phyloP scores from a whole-genome alignment of 305 asterid genomes.

The Caryopteris hybrid region DNA sequence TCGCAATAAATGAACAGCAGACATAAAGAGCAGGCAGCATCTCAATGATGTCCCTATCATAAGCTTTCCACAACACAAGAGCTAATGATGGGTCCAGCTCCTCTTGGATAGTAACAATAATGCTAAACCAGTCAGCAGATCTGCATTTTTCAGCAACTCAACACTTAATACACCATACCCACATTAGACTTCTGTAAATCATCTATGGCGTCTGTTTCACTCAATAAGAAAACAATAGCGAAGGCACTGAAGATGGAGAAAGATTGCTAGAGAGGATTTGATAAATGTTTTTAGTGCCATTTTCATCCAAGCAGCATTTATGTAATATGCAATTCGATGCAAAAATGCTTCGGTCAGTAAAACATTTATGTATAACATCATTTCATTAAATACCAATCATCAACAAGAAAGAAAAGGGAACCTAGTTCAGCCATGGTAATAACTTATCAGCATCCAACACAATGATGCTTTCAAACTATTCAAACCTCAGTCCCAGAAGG shows the following conservation, averaged over 20 bases:
- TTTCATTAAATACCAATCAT: background rate
- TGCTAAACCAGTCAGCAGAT: background rate
- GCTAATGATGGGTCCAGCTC: slow-evolving; percentile 1
- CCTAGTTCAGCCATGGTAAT: slow-evolving; percentile 5
- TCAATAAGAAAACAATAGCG: background rate
- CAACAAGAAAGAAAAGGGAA: slow-evolving; percentile 3
- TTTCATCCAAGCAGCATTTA: background rate
- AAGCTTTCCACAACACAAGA: slow-evolving; percentile 8
- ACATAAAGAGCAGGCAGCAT: background rate
- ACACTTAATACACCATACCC: background rate
- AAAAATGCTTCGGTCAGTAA: slow-evolving; percentile 2
- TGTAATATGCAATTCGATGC: background rate
- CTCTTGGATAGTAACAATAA: background rate
- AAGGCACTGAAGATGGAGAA: slow-evolving; percentile 10
- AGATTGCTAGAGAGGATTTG: background rate
- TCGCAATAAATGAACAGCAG: background rate
- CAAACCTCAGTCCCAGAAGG: slow-evolving; percentile 8
- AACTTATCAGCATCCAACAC: slow-evolving; percentile 10
- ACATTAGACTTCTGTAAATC: background rate
- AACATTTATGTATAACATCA: background rate
- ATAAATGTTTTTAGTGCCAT: background rate
- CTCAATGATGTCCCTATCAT: background rate
- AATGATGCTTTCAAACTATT: slow-evolving; percentile 4
- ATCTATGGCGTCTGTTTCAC: background rate
- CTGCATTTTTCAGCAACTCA: background rate